Conservation (phyloP, 208 protist genomes). For the Trypanosoma avium region DNA sequence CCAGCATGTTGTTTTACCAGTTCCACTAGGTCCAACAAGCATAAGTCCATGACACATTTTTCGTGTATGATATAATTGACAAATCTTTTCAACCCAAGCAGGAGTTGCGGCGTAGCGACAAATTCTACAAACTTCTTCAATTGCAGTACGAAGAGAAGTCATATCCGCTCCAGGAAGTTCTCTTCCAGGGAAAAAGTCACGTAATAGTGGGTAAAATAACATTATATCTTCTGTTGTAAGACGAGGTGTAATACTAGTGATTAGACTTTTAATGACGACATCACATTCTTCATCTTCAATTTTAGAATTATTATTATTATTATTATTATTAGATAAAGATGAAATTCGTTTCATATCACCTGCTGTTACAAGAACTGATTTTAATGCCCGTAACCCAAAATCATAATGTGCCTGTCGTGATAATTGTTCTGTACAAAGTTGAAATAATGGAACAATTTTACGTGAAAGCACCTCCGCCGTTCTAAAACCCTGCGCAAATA, state of each 20-base stretch:
- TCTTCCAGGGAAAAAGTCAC: slow-evolving; percentile 96
- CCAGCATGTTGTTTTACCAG: slow-evolving; percentile 97
- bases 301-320: background rate
- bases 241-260: slow-evolving; percentile 98
- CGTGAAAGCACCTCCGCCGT: slow-evolving; percentile 94
- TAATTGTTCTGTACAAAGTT: slow-evolving; percentile 97
- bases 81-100: slow-evolving; percentile 97
- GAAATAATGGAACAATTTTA: slow-evolving; percentile 99
- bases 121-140: slow-evolving; percentile 82
- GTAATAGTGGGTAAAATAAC: slow-evolving; percentile 94
- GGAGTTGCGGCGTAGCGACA: slow-evolving; percentile 49
- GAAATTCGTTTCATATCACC: slow-evolving; percentile 93
- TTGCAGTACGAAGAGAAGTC: slow-evolving; percentile 59
- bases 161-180: slow-evolving; percentile 44
- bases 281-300: slow-evolving; percentile 75
- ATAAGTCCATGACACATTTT: slow-evolving; percentile 98
- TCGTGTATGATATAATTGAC: slow-evolving; percentile 97
- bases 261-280: slow-evolving; percentile 93
- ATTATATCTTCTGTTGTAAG: slow-evolving; percentile 95
- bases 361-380: slow-evolving; percentile 98
- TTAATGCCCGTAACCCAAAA: slow-evolving; percentile 99
- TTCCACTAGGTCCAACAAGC: slow-evolving; percentile 98
- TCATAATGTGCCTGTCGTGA: slow-evolving; percentile 99
- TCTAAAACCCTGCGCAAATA: slow-evolving; percentile 99
- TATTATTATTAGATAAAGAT: slow-evolving; percentile 7